Base-by-base conservation (phyloP, 1,284 basidiomycete species). In the Ustilago trichophora region DNA sequence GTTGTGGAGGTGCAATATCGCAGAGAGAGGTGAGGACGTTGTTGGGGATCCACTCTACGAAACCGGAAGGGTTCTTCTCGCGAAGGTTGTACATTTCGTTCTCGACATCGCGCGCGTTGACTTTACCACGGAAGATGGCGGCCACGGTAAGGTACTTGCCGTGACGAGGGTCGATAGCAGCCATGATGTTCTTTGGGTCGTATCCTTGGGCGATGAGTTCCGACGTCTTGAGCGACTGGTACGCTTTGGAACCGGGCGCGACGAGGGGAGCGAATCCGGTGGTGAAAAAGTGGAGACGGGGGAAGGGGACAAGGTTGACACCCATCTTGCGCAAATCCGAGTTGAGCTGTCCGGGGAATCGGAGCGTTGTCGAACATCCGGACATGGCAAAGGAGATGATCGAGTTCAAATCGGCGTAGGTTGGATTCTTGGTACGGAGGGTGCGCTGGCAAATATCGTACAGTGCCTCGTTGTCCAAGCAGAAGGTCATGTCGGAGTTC, bases 361-460 rank as follows among this genome's bases (percentile, higher is more conserved):
- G 92, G 83, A 96, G 85, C 83, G 90, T 93, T 63, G 93, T 96
- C 11, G 93, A 94, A 82, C 94, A 91, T 82, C 95, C 95, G 46
- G 91, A 93, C 96, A 98, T 98, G 83, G 98, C 96, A 74, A 92
- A 88, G 25, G 93, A 95, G 50, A 98, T 93, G 68, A 98, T 89
- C 83, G 90, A 29, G 65, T 76, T 78, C 46, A 73, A 57, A 44
- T 62, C 59, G 18, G 57, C 47, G 46, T 80, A 79, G 22, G 68
- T 72, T n/a, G 78, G 77, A 24, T 72, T 83, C 68, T 88, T 86
- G 41, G 88, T 85, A 78, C 91, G 90, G 56, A 94, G 84, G 4
- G 89, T 89, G 29, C 87, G 86, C 25, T 87, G 85, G 52, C 88
- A 88, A 70, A 96, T 93, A 64, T 94, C 89, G 80, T 94, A 93